Conservation (phyloP, 305 asterid species). For the Nicotiana rustica region DNA sequence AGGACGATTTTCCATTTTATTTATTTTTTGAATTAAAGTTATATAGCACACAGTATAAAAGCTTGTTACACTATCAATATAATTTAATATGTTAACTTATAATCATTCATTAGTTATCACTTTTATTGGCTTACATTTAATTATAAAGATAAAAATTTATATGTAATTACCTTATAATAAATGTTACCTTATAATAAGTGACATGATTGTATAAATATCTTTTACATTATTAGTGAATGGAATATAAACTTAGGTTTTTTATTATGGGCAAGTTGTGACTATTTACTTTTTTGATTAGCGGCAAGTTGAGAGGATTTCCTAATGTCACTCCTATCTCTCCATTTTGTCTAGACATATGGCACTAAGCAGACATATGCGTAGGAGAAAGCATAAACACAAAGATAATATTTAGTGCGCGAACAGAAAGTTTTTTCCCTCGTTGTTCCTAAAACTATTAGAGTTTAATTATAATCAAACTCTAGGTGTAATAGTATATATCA, state of each 20-base stretch:
- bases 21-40: neutral
- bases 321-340: slow-evolving; percentile 4
- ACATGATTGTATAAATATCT: neutral
- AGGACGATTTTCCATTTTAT: neutral
- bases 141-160: neutral
- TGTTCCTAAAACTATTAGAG: neutral
- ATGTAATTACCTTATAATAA: neutral
- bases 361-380: neutral
- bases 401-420: slow-evolving; percentile 11
- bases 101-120: neutral
- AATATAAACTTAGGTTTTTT: neutral
- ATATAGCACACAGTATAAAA: neutral
- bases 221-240: neutral
- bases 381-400: slow-evolving; percentile 4
- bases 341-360: slow-evolving; percentile 20
- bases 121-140: neutral
- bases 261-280: neutral
- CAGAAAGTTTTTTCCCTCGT: neutral
- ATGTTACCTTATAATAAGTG: neutral
- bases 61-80: neutral
- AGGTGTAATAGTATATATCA: neutral
- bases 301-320: slow-evolving; percentile 21
- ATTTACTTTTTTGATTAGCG: neutral
- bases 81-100: neutral
- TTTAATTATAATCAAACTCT: neutral